These are phyloP conservation scores for Knufia fluminis DNA, from an alignment of 2,329 filamentous ascomycete species.

Conservation along the genomic window DNA sequence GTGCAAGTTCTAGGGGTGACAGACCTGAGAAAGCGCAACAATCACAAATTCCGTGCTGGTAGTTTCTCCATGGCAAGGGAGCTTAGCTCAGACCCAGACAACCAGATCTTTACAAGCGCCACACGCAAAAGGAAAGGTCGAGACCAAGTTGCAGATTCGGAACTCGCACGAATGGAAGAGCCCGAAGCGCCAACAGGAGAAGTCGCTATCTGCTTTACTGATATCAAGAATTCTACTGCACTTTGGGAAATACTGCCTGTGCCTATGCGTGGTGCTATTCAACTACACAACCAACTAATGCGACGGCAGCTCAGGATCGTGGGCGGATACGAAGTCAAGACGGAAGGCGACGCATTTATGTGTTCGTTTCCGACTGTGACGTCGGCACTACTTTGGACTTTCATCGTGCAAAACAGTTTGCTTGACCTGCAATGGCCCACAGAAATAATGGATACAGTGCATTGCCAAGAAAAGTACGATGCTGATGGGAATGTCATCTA, in stretches of 20 bases:
- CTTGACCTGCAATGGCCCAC: conserved; percentile 87
- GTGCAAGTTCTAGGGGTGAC: conserved; percentile 96
- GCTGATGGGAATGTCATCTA: conserved; percentile 84
- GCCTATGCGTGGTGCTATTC: conserved; percentile 94
- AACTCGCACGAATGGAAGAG: conserved; percentile 77
- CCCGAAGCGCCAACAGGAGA: conserved; percentile 86
- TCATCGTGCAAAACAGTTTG: conserved; percentile 80
- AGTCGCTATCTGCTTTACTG: conserved; percentile 90
- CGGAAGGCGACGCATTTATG: conserved; percentile 99
- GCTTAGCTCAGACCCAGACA: conserved; percentile 50
- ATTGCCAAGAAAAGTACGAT: conserved; percentile 74
- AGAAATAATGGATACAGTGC: conserved; percentile 78
- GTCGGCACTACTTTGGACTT: conserved; percentile 89
- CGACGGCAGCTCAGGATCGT: conserved; percentile 84
- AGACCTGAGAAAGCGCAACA: conserved; percentile 78
- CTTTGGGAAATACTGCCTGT: conserved; percentile 93
- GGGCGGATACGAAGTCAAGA: conserved; percentile 97
- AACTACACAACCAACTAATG: conserved; percentile 95
- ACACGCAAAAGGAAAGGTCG: conserved; percentile 45
- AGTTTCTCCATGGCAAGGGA: conserved; percentile 79
- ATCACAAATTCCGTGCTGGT: conserved; percentile 64
- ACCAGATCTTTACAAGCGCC: conserved; percentile 52
- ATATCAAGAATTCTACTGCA: conserved; percentile 96
- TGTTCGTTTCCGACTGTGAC: conserved; percentile 96
- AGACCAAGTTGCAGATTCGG: conserved; percentile 61